Evolutionary conservation across 2,329 filamentous ascomycete genomes (phyloP).

Genomic region (Venturia carpophila): DNA sequence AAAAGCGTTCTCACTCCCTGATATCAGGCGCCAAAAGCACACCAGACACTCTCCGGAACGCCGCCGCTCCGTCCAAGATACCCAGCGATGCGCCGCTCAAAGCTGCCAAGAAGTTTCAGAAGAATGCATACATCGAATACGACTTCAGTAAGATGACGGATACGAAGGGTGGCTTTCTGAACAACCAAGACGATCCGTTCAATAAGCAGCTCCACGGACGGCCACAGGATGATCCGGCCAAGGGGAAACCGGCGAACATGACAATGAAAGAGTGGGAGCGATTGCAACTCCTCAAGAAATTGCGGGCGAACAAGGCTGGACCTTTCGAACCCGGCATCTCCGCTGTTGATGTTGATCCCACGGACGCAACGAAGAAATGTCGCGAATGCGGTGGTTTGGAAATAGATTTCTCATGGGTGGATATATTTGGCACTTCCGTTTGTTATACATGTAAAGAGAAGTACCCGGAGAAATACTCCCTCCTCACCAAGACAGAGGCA

Average conservation of each 20-base stretch:
- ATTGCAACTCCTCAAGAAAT: slow-evolving; percentile 62
- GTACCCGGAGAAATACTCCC: slow-evolving; percentile 81
- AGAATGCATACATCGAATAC: slow-evolving; percentile 77
- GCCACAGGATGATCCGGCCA: slow-evolving; percentile 36
- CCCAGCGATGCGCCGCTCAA: slow-evolving; percentile 50
- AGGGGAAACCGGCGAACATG: slow-evolving; percentile 77
- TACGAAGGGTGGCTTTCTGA: slow-evolving; percentile 91
- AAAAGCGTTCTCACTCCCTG: slow-evolving; percentile 63
- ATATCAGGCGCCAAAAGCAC: slow-evolving; percentile 48
- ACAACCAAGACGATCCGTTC: slow-evolving; percentile 82
- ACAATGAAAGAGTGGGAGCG: slow-evolving; percentile 86
- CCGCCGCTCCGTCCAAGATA: slow-evolving; percentile 33
- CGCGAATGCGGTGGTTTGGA: slow-evolving; percentile 75
- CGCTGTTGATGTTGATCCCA: slow-evolving; percentile 51
- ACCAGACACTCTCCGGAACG: slow-evolving; percentile 61
- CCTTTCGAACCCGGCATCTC: slow-evolving; percentile 87
- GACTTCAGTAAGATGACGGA: slow-evolving; percentile 98
- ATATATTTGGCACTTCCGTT: slow-evolving; percentile 66
- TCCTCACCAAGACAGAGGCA: slow-evolving; percentile 94
- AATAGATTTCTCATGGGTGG: slow-evolving; percentile 93
- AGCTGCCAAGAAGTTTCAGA: slow-evolving; percentile 79
- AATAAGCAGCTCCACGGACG: slow-evolving; percentile 62
- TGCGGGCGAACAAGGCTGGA: slow-evolving; percentile 67
- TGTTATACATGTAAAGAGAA: slow-evolving; percentile 86
- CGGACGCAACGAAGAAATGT: slow-evolving; percentile 63